phyloP scores from a whole-genome alignment of 2,329 filamentous ascomycete species.

The Beauveria australis region DNA sequence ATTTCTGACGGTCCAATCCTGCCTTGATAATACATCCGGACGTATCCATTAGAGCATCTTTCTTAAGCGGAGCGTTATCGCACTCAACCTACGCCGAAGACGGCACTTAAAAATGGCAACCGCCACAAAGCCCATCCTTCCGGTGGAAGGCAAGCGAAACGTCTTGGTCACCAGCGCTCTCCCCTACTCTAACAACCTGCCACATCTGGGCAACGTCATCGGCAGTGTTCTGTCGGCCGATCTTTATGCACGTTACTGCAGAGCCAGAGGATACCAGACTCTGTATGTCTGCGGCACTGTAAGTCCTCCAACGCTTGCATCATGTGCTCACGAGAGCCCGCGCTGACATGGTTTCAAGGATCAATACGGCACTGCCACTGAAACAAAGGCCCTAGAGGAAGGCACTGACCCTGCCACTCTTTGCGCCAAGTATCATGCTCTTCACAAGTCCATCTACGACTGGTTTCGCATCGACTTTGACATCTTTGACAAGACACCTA shows the following conservation, averaged over 20 bases:
- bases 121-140: conserved; percentile 41
- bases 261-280: conserved; percentile 69
- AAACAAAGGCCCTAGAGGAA: conserved; percentile 90
- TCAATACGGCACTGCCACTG: conserved; percentile 92
- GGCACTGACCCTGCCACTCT: conserved; percentile 73
- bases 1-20: neutral
- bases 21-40: neutral
- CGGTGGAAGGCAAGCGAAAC: conserved; percentile 69
- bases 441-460: conserved; percentile 86
- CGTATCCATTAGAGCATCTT: neutral
- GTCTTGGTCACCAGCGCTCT: conserved; percentile 87
- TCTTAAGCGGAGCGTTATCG: neutral
- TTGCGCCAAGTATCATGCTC: conserved; percentile 85
- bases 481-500: conserved; percentile 89
- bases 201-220: conserved; percentile 83
- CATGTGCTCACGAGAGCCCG: neutral
- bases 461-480: conserved; percentile 97
- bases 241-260: conserved; percentile 75
- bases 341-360: conserved; percentile 37
- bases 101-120: conserved; percentile 8
- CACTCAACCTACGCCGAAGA: neutral
- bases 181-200: conserved; percentile 68
- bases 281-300: conserved; percentile 72
- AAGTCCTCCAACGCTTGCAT: conserved; percentile 4
- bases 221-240: conserved; percentile 84